A percentile compares a stretch with the other conserved stretches of the same genome.
Conservation (phyloP, 345 rosid genomes). For the Aethionema arabicum region DNA sequence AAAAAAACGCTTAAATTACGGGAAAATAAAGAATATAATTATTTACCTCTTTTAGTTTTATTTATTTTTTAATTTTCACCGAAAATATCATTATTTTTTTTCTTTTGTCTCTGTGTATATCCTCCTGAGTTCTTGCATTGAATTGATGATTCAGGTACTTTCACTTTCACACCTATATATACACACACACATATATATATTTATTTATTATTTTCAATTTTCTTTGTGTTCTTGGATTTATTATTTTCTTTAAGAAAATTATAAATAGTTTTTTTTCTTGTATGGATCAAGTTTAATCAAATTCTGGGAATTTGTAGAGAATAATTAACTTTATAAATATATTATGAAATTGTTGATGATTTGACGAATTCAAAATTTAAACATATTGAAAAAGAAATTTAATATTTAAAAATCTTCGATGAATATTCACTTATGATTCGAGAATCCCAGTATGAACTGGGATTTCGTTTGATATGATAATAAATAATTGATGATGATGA, state of each 20-base stretch:
- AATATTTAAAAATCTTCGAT: too few relatives aligned
- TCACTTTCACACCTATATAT: neutral
- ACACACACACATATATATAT: too few relatives aligned
- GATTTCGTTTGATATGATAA: neutral
- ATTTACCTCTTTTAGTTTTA: neutral
- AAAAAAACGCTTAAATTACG: constrained; percentile 5
- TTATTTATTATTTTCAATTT: too few relatives aligned
- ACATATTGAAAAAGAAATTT: too few relatives aligned
- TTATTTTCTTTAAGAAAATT: too few relatives aligned
- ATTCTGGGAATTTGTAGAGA: too few relatives aligned
- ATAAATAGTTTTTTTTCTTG: too few relatives aligned
- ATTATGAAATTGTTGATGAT: too few relatives aligned
- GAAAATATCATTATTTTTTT: neutral
- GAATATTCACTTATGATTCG: neutral
- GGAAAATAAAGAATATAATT: neutral
- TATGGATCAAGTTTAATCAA: too few relatives aligned
- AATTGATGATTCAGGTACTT: constrained; percentile 19
- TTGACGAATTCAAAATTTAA: too few relatives aligned
- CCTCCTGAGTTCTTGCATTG: constrained; percentile 23
- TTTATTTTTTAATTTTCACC: neutral
- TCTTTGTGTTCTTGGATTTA: too few relatives aligned
- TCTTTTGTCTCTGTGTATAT: neutral
- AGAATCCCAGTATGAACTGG: constrained; percentile 11
- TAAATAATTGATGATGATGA: neutral
- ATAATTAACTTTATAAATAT: too few relatives aligned